Percentiles rank a stretch among this genome's conserved stretches.
These are phyloP conservation scores for Mycena capillaripes DNA, from an alignment of 768 basidiomycete genomes.

Conservation along the genomic window DNA sequence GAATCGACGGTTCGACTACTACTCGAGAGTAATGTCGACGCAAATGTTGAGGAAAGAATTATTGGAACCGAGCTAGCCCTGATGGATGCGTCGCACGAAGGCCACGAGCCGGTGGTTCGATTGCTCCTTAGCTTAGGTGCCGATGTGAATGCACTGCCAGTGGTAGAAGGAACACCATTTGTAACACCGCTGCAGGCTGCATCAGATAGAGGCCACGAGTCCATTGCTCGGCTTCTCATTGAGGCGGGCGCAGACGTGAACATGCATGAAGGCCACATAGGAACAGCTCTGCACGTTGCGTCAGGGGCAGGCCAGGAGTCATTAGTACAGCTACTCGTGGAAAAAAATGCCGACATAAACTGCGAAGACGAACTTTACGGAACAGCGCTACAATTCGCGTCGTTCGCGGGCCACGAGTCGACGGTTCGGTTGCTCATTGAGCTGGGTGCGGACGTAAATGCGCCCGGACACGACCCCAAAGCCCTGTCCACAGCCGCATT, in stretches of 20 bases:
- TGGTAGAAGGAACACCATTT: background rate
- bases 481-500: too few species aligned
- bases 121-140: background rate
- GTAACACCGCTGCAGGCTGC: conserved; percentile 16
- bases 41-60: background rate
- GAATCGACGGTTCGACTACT: background rate
- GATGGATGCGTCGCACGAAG: background rate
- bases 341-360: too few species aligned
- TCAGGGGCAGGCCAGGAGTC: too few species aligned
- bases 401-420: too few species aligned
- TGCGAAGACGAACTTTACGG: background rate
- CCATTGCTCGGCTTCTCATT: conserved; percentile 5
- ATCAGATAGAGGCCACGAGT: background rate
- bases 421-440: too few species aligned
- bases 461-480: too few species aligned
- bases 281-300: too few species aligned
- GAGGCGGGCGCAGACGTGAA: background rate
- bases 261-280: too few species aligned
- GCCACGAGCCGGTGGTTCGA: background rate
- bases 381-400: too few species aligned
- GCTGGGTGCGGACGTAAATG: too few species aligned
- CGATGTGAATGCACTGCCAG: background rate
- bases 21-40: background rate
- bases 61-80: background rate
- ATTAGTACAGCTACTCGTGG: too few species aligned